These are phyloP conservation scores for Forsythia suspensa DNA, from an alignment of 257 asterid genomes.

Conservation along the genomic window DNA sequence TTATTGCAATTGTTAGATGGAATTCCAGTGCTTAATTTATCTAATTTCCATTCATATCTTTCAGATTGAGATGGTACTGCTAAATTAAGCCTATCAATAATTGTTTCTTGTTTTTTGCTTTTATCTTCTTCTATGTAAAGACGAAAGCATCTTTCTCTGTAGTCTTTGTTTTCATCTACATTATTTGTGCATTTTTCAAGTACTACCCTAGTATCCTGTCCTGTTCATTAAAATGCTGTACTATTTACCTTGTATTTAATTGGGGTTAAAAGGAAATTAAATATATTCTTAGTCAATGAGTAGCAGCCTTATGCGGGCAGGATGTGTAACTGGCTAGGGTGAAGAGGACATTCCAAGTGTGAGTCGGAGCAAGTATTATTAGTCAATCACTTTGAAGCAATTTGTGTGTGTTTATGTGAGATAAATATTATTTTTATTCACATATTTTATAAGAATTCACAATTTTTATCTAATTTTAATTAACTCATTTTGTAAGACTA, in stretches of 20 bases:
- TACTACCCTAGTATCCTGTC: conserved; percentile 13
- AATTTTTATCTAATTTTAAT: too few species aligned
- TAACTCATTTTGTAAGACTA: too few species aligned
- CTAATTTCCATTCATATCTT: neutral
- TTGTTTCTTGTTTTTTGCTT: conserved; percentile 11
- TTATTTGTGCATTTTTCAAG: conserved; percentile 24
- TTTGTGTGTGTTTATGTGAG: too few species aligned
- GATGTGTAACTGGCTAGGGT: neutral
- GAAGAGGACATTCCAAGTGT: neutral
- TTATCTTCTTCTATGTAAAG: conserved; percentile 7
- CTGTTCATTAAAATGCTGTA: neutral
- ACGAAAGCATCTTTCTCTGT: conserved; percentile 15
- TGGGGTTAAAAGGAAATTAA: neutral
- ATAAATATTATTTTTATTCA: too few species aligned
- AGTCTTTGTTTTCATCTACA: conserved; percentile 33
- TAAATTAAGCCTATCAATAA: neutral
- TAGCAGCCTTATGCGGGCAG: neutral
- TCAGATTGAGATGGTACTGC: too few species aligned
- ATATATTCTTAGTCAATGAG: neutral
- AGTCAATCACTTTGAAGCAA: too few species aligned
- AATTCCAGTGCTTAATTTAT: neutral
- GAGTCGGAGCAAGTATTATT: neutral
- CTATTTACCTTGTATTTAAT: neutral
- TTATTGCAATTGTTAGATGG: neutral
- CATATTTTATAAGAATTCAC: too few species aligned